Base-by-base conservation (phyloP, 106 monocot species). In the Acorus gramineus region DNA sequence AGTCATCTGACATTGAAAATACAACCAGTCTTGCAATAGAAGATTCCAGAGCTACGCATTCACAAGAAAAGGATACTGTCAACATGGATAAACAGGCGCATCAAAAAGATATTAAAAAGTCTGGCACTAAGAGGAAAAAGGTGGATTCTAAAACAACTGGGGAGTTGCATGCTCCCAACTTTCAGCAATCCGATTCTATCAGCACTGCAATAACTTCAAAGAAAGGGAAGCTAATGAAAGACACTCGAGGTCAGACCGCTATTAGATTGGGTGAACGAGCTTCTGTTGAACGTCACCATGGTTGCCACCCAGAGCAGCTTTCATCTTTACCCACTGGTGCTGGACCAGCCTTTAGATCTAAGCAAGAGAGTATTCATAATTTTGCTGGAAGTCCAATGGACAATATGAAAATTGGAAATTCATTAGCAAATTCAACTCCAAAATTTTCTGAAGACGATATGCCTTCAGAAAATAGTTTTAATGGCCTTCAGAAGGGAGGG, bases 21-120 rank as follows among this genome's bases (percentile, higher is more conserved):
- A 82, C 88, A 74, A 79, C 77, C 6, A 82, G 85, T 67, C 60
- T 87, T 13, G 80, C 77, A 59, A 82, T 75, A 71, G 93, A 94
- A 44, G 96, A 96, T 55, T 80, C 78, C 11, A 90, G 73, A 77
- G 84, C 90, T 67, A 61, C 78, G 68, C 84, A 90, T 57, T 98
- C 91, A 64, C 87, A 83, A 53, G 96, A 94, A 58, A 86, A 71
- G 61, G 84, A 89, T 60, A 68, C 71, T 63, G 53, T 61, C 14
- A 91, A 81, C 55, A 78, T 79, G 42, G 88, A 88, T 64, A 78
- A 79, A 11, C 81, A 79, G 73, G 61, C 62, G 13, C 68, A 59
- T 44, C 92, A 74, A 66, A 84, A 75, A 57, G 77, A 72, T 44
- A 69, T 55, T 47, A 84, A 82, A 60, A 88, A 81, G 66, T 60